Percentiles rank a stretch among this genome's conserved stretches.
Evolutionary conservation across 768 basidiomycete genomes (phyloP).

Genomic region (Vishniacozyma victoriae): DNA sequence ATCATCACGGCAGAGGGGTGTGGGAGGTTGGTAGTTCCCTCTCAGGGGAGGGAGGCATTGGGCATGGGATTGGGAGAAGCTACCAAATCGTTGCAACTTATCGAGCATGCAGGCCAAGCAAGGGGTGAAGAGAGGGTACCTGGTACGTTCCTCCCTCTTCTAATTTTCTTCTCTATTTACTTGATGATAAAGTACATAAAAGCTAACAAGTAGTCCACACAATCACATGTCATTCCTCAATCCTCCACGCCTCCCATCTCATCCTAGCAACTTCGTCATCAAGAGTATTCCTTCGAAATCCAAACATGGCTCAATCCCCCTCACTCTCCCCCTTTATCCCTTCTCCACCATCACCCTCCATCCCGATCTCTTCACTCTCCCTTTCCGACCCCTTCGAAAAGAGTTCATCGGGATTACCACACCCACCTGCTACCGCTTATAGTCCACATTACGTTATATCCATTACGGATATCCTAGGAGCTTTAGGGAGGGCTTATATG

Average conservation of each 20-base stretch:
- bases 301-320: no score
- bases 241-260: slow-evolving; percentile 27
- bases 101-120: slow-evolving; percentile 16
- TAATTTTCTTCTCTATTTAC: not conserved
- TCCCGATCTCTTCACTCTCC: slow-evolving; percentile 7
- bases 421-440: slow-evolving; percentile 15
- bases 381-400: no score
- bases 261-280: slow-evolving; percentile 34
- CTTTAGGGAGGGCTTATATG: no score
- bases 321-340: slow-evolving; percentile 9
- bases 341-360: slow-evolving; percentile 2
- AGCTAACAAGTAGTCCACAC: slow-evolving; percentile 36
- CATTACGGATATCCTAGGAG: slow-evolving; percentile 8
- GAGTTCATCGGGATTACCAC: slow-evolving; percentile 7
- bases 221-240: slow-evolving; percentile 17
- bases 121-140: slow-evolving; percentile 33
- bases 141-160: slow-evolving; percentile 11
- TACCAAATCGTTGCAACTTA: slow-evolving; percentile 15
- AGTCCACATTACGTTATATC: slow-evolving; percentile 34
- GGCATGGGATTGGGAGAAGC: slow-evolving; percentile 28
- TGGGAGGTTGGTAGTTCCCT: slow-evolving; percentile 24
- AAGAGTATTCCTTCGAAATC: slow-evolving; percentile 22
- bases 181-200: no score
- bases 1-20: slow-evolving; percentile 27
- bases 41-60: slow-evolving; percentile 26